These are phyloP conservation scores for Extremus antarcticus DNA, from an alignment of 495 filamentous ascomycete genomes.

Conservation along the genomic window DNA sequence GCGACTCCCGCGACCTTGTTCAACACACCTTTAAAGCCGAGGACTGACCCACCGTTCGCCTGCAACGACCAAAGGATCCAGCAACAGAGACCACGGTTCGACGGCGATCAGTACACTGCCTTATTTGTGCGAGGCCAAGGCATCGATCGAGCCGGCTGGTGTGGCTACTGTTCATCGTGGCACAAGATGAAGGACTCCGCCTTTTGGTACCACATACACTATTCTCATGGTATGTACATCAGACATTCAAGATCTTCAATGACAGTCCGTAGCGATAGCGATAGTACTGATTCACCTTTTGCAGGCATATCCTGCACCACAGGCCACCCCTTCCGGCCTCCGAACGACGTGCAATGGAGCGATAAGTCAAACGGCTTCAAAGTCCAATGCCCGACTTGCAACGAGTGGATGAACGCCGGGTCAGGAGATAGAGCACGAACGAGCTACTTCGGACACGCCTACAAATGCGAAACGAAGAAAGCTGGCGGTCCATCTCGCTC, in stretches of 20 bases:
- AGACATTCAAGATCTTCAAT: background rate
- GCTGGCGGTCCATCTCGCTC: background rate
- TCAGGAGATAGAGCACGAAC: constrained; percentile 3
- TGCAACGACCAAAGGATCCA: background rate
- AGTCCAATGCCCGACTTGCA: constrained; percentile 1
- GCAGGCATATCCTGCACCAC: background rate
- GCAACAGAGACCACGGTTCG: constrained; percentile 4
- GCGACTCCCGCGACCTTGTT: no score
- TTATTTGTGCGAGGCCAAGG: constrained; percentile 7
- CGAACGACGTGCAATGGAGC: background rate
- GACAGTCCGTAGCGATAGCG: no score
- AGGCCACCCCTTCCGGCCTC: background rate
- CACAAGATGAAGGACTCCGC: constrained; percentile 16
- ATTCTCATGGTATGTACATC: constrained; percentile 8
- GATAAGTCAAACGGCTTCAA: background rate
- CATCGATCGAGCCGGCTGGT: constrained; percentile 7
- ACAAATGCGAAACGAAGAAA: constrained; percentile 1
- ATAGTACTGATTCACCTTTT: background rate
- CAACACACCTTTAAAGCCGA: background rate
- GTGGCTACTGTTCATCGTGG: constrained; percentile 11
- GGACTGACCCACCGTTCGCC: background rate
- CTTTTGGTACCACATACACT: constrained; percentile 17
- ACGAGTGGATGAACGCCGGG: constrained; percentile 4
- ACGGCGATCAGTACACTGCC: constrained; percentile 12
- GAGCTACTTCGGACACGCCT: constrained; percentile 11